These are phyloP conservation scores for Oryza australiensis DNA, from an alignment of 176 grass and related monocot genomes.

Conservation along the genomic window DNA sequence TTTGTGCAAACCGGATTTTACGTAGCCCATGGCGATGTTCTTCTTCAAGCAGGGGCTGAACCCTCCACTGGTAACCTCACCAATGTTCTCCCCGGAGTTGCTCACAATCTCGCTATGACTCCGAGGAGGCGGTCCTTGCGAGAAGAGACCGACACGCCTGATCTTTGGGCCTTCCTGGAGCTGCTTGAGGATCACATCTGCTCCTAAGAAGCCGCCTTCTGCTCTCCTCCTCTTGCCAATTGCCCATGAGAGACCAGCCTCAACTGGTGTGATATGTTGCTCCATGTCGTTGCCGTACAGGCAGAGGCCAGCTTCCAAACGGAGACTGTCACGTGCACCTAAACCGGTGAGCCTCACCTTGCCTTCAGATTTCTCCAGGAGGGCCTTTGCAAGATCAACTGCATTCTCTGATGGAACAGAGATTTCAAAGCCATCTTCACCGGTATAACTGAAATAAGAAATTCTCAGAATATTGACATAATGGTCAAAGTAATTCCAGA, in stretches of 20 bases:
- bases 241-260: slow-evolving; percentile 93
- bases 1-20: slow-evolving; percentile 89
- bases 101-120: slow-evolving; percentile 82
- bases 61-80: slow-evolving; percentile 94
- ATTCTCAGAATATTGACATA: slow-evolving; percentile 16
- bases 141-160: slow-evolving; percentile 81
- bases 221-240: slow-evolving; percentile 85
- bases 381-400: slow-evolving; percentile 76
- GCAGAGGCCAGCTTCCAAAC: slow-evolving; percentile 94
- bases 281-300: slow-evolving; percentile 97
- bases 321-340: slow-evolving; percentile 94
- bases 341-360: slow-evolving; percentile 85
- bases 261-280: slow-evolving; percentile 87
- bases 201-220: slow-evolving; percentile 89
- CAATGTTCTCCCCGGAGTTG: slow-evolving; percentile 69
- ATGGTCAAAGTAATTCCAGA: not conserved
- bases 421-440: slow-evolving; percentile 98
- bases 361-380: slow-evolving; percentile 88
- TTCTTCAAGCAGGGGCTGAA: slow-evolving; percentile 98
- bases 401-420: slow-evolving; percentile 92
- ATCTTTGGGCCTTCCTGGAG: slow-evolving; percentile 87
- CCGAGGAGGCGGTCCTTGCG: slow-evolving; percentile 77
- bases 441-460: slow-evolving; percentile 82
- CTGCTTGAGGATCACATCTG: slow-evolving; percentile 90
- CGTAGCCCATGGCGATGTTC: slow-evolving; percentile 99